A percentile compares a stretch with the other conserved stretches of the same genome.
Evolutionary conservation across 306 rosid genomes (phyloP).

Genomic region (Rubus parviflorus): DNA sequence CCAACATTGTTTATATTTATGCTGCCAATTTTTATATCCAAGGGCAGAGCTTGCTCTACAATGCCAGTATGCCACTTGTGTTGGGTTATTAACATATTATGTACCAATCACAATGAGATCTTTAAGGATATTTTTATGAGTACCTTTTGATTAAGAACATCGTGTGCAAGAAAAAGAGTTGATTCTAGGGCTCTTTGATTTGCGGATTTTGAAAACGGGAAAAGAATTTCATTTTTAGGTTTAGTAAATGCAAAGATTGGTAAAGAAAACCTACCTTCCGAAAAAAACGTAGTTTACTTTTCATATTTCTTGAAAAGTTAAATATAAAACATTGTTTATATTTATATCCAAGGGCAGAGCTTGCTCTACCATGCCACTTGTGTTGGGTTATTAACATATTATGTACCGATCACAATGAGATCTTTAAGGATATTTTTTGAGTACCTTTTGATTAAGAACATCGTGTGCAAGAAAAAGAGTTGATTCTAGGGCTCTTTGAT

Average conservation of each 20-base stretch:
- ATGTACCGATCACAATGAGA: background rate
- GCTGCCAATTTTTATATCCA: too few relatives aligned
- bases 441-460: background rate
- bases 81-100: background rate
- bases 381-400: background rate
- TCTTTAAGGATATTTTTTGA: background rate
- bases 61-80: slow-evolving; percentile 2
- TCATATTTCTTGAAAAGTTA: too few relatives aligned
- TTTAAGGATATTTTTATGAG: background rate
- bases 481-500: background rate
- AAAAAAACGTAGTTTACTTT: background rate
- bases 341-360: background rate
- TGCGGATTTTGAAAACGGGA: background rate
- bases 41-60: slow-evolving; percentile 1
- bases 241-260: background rate
- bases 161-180: background rate
- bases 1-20: slow-evolving; percentile 5
- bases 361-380: slow-evolving; percentile 11
- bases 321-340: background rate
- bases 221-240: background rate
- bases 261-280: background rate
- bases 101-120: background rate
- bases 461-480: background rate
- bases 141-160: background rate
- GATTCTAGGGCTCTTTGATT: background rate